A percentile compares a stretch with the other conserved stretches of the same genome.
Evolutionary conservation across 176 grass and related monocot species (phyloP).

Genomic region (Avena eriantha): DNA sequence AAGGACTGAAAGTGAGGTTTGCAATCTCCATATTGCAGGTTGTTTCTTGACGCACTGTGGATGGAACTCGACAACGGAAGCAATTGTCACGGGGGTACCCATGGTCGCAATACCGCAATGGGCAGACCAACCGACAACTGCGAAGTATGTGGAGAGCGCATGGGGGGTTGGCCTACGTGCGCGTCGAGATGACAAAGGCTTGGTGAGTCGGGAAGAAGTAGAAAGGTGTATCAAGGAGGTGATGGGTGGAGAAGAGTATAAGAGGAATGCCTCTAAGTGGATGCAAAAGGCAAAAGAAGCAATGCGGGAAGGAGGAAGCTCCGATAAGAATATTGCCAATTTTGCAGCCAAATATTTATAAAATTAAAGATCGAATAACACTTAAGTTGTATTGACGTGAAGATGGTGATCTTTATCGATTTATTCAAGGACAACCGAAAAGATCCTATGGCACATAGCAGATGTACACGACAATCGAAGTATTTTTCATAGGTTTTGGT

Average conservation of each 20-base stretch:
- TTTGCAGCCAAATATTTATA: slow-evolving; percentile 17
- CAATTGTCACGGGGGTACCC: slow-evolving; percentile 24
- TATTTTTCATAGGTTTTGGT: too few relatives aligned
- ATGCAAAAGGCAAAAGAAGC: slow-evolving; percentile 40
- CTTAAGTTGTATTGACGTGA: not conserved
- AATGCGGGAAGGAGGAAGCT: slow-evolving; percentile 41
- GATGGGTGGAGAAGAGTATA: slow-evolving; percentile 42
- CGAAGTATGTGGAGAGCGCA: slow-evolving; percentile 50
- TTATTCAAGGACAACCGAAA: not conserved
- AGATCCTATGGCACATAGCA: not conserved
- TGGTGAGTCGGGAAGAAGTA: not conserved
- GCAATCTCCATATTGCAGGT: not conserved
- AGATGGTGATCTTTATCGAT: not conserved
- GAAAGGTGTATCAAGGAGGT: not conserved
- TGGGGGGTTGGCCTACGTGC: slow-evolving; percentile 50
- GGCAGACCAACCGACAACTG: slow-evolving; percentile 51
- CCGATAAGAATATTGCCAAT: slow-evolving; percentile 40
- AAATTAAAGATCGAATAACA: not conserved
- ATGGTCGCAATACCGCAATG: slow-evolving; percentile 44
- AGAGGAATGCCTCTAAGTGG: slow-evolving; percentile 31
- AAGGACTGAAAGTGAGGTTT: not conserved
- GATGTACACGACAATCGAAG: not conserved
- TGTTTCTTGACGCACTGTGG: slow-evolving; percentile 65
- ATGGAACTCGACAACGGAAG: slow-evolving; percentile 61
- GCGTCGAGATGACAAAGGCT: not conserved